phyloP scores from a whole-genome alignment of 441 rosid species.

The Sinapis alba region DNA sequence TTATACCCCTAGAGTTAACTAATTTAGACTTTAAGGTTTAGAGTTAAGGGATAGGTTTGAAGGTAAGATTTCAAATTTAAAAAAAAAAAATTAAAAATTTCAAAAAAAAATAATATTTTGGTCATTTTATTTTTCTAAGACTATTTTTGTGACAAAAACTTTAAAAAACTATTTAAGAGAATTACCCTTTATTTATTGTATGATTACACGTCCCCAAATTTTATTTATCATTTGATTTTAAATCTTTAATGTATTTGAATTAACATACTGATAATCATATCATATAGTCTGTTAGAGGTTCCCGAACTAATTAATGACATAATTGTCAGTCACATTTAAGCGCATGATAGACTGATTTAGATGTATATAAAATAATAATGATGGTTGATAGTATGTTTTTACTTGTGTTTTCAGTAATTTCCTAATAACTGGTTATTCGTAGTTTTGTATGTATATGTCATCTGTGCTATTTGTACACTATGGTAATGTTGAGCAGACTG shows the following conservation, averaged over 20 bases:
- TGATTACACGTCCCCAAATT: neutral
- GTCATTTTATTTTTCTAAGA: too few relatives aligned
- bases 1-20: too few relatives aligned
- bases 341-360: neutral
- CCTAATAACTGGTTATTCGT: neutral
- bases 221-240: neutral
- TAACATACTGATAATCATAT: neutral
- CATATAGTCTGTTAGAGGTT: neutral
- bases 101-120: too few relatives aligned
- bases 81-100: too few relatives aligned
- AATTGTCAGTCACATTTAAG: constrained; percentile 1
- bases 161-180: too few relatives aligned
- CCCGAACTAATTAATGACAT: constrained; percentile 1
- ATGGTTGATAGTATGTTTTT: neutral
- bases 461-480: neutral
- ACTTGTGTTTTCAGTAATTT: neutral
- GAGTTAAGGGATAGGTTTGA: too few relatives aligned
- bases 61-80: too few relatives aligned
- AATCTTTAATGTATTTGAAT: neutral
- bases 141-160: too few relatives aligned
- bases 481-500: constrained; percentile 21
- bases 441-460: neutral
- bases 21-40: too few relatives aligned
- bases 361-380: neutral
- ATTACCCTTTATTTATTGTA: neutral